Conservation (phyloP, 176 grass and related monocot species). For the Rhipidocladum racemiflorum region DNA sequence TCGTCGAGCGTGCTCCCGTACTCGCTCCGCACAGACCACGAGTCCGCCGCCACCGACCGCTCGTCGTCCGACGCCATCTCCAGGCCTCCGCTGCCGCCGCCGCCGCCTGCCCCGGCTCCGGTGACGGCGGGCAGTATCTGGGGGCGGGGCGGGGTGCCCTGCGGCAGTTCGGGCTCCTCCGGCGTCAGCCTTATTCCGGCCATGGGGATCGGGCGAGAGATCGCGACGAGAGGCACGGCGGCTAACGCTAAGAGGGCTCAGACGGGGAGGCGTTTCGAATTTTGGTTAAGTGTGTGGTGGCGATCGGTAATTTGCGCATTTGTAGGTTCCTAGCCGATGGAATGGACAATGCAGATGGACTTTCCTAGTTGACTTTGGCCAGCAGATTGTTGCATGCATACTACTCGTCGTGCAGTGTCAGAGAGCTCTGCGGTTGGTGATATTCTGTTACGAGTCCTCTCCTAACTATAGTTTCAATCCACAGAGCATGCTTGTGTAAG, state of each 20-base stretch:
- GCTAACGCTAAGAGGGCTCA: slow-evolving; percentile 7
- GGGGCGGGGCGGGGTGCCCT: slow-evolving; percentile 43
- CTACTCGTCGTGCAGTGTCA: too few relatives aligned
- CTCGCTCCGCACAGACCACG: slow-evolving; percentile 96
- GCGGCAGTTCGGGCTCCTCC: slow-evolving; percentile 53
- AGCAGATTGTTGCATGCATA: too few relatives aligned
- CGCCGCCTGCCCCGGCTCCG: slow-evolving; percentile 24
- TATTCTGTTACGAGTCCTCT: too few relatives aligned
- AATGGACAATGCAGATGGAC: background rate
- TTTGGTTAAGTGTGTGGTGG: background rate
- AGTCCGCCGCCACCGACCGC: slow-evolving; percentile 90
- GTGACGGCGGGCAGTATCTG: slow-evolving; percentile 33
- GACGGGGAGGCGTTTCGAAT: background rate
- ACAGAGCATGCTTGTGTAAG: too few relatives aligned
- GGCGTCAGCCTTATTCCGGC: slow-evolving; percentile 52
- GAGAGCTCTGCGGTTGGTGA: too few relatives aligned
- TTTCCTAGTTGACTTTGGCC: background rate
- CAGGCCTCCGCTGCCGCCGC: slow-evolving; percentile 37
- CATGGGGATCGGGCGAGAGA: slow-evolving; percentile 47
- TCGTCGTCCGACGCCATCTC: slow-evolving; percentile 88
- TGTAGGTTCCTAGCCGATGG: background rate
- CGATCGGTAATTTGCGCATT: background rate
- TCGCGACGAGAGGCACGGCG: slow-evolving; percentile 8
- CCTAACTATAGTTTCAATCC: too few relatives aligned
- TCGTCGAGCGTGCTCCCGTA: slow-evolving; percentile 96